Percentiles rank a stretch among this genome's conserved stretches.
Evolutionary conservation across 179 eudicot species (phyloP).

Genomic region (Pouteria campechiana): DNA sequence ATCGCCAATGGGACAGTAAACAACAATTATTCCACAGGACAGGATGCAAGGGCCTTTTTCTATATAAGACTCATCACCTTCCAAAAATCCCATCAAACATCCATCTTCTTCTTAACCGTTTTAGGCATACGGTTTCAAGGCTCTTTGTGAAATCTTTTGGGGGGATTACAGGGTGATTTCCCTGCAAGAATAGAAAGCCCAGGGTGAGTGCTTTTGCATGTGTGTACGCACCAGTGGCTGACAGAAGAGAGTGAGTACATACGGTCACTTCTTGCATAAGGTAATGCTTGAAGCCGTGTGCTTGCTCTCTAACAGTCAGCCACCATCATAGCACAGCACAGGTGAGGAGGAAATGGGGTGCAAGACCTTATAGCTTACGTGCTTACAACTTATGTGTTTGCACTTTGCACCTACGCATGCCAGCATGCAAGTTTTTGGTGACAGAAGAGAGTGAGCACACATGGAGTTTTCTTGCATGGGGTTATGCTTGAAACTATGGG

Average conservation of each 20-base stretch:
- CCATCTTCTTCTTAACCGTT: too few relatives aligned
- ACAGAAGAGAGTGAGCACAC: conserved; percentile 95
- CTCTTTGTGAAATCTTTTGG: too few relatives aligned
- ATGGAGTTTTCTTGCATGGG: conserved; percentile 50
- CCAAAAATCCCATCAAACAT: too few relatives aligned
- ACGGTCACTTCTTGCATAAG: conserved; percentile 41
- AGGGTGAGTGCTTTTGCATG: too few relatives aligned
- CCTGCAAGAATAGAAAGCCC: too few relatives aligned
- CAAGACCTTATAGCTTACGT: background rate
- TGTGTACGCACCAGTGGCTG: too few relatives aligned
- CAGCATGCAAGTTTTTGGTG: conserved; percentile 19
- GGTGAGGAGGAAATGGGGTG: background rate
- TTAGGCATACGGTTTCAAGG: too few relatives aligned
- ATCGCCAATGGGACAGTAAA: too few relatives aligned
- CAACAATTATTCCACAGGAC: too few relatives aligned
- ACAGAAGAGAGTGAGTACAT: conserved; percentile 91
- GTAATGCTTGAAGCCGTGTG: conserved; percentile 55
- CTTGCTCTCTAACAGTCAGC: conserved; percentile 62
- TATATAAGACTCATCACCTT: too few relatives aligned
- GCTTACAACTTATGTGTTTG: background rate
- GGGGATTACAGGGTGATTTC: too few relatives aligned
- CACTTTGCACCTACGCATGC: background rate
- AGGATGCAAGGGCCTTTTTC: too few relatives aligned
- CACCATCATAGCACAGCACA: background rate
- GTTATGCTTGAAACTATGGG: conserved; percentile 63